These are phyloP conservation scores for Apiospora marii DNA, from an alignment of 2,329 filamentous ascomycete genomes.

Conservation along the genomic window DNA sequence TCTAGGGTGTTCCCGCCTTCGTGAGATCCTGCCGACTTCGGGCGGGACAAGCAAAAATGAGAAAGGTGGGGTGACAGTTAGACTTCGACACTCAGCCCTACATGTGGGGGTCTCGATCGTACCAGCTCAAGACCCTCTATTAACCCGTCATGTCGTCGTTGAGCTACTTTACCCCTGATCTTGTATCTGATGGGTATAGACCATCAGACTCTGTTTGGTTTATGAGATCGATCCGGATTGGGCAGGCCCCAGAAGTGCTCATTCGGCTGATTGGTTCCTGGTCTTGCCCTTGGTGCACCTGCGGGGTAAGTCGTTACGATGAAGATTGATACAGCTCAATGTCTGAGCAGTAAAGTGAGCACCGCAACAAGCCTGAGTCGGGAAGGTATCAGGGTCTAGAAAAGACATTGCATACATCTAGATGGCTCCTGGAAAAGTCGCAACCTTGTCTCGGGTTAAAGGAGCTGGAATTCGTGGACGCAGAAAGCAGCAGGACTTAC, in stretches of 20 bases:
- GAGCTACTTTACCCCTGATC: background rate
- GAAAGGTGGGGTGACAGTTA: slow-evolving; percentile 9
- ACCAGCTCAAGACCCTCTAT: background rate
- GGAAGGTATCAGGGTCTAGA: background rate
- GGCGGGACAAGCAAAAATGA: slow-evolving; percentile 12
- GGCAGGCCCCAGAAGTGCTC: background rate
- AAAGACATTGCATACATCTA: background rate
- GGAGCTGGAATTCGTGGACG: too few species aligned
- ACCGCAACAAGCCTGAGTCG: background rate
- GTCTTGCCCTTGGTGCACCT: background rate
- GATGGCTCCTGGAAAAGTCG: too few species aligned
- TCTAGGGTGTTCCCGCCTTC: slow-evolving; percentile 2
- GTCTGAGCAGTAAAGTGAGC: too few species aligned
- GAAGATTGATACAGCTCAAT: background rate
- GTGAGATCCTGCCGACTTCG: slow-evolving; percentile 10
- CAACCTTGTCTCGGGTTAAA: too few species aligned
- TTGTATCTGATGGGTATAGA: background rate
- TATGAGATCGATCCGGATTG: background rate
- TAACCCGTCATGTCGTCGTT: background rate
- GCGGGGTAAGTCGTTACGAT: background rate
- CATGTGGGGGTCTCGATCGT: background rate
- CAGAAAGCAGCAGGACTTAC: too few species aligned
- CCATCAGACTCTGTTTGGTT: background rate
- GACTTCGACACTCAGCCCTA: slow-evolving; percentile 11
- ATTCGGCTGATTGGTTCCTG: background rate